Base-by-base conservation (phyloP, 257 asterid genomes). In the Scutellaria barbata region DNA sequence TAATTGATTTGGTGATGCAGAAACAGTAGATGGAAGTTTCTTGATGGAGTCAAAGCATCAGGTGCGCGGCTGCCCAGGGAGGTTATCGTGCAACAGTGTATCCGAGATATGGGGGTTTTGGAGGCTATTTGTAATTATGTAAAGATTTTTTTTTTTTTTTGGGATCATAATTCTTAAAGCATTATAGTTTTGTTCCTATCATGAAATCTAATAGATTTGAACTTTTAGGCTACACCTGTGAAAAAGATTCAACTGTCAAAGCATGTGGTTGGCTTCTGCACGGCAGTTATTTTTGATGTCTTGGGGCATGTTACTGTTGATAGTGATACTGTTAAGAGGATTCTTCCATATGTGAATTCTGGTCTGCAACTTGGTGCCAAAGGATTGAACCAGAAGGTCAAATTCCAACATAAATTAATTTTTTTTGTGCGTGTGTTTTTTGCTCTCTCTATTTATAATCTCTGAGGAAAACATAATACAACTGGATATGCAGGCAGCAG, bases 61-160 rank as follows among this genome's bases (percentile, higher is more conserved):
- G 97, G 99, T 75, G 98, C 98, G 48, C 90, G 89, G 13, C 88
- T 62, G 22, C 93, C 98, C 9, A 83, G 98, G 82, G 90, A 83
- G 73, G 86, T 86, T 55, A 91, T 91, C 54, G 98, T 91, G 81
- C 95, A 89, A 74, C 98, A 91, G 80, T 84, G 95, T 43, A 66
- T 83, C 22, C 82, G 88, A 68, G 95, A 94, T 82, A 77, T 64
- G 77, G 93, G 95, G 73, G 85, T 94, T 68, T 78, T 94, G 89
- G 90, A 91, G 69, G 84, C 85, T 68, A 84, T 94, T 81, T 88
- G 93, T 79, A 72, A 80, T 73, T 89, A 88, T 85, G 99, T 94
- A 81, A 77, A 90, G 45, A 56, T 51, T 66, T 78, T 59, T 22
- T 0, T 22, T 22, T 22, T 0, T 22, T 30, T 30, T 30, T 43